These are phyloP conservation scores for Linnemannia hyalina DNA, from an alignment of 192 early-diverging fungal genomes.

Conservation along the genomic window DNA sequence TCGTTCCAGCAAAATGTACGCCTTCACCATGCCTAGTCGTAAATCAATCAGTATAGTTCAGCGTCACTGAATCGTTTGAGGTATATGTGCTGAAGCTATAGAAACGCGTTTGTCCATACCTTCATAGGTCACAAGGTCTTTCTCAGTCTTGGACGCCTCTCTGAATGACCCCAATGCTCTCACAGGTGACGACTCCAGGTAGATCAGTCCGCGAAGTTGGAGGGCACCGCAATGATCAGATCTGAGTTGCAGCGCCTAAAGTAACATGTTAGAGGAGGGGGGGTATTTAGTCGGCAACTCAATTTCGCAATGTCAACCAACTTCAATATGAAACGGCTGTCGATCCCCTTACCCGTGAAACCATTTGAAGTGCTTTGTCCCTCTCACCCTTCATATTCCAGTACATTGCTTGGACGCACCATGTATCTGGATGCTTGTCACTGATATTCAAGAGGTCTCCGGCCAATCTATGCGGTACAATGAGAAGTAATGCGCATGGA, in stretches of 20 bases:
- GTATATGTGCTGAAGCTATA: too few species aligned
- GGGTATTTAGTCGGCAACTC: not conserved
- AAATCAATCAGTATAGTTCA: not conserved
- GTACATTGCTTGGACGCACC: constrained; percentile 33
- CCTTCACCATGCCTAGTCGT: constrained; percentile 19
- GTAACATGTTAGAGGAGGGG: not conserved
- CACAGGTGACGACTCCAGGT: constrained; percentile 7
- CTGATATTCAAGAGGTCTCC: constrained; percentile 18
- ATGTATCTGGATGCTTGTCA: constrained; percentile 32
- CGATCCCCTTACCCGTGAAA: constrained; percentile 10
- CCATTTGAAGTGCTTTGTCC: constrained; percentile 28
- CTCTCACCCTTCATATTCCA: constrained; percentile 21
- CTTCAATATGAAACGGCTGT: not conserved
- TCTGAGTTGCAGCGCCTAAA: constrained; percentile 23
- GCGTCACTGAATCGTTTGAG: not conserved
- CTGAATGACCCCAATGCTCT: constrained; percentile 28
- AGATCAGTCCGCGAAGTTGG: constrained; percentile 20
- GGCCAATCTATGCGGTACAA: constrained; percentile 16
- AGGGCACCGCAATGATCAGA: constrained; percentile 36
- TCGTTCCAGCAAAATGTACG: constrained; percentile 33
- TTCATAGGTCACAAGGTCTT: constrained; percentile 26
- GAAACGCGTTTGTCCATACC: constrained; percentile 14
- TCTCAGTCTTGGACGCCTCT: constrained; percentile 19
- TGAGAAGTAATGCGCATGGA: not conserved
- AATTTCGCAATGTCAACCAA: not conserved